phyloP scores from a whole-genome alignment of 2,329 filamentous ascomycete species.

The Corinectria fuckeliana region DNA sequence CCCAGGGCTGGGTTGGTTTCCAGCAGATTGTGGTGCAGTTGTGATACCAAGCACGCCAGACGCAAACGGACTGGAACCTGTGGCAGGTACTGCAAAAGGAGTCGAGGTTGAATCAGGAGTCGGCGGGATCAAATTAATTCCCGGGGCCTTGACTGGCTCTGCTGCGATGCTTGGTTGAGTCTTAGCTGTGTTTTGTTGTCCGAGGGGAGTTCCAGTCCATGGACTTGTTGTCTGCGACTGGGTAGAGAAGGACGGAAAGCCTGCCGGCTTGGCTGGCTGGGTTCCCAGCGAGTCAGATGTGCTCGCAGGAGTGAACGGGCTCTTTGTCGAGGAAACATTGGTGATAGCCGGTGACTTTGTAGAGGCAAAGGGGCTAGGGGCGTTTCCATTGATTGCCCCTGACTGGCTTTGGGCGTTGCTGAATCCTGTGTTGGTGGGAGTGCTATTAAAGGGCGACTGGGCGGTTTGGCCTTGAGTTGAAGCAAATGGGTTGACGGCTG shows the following conservation, averaged over 20 bases:
- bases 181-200: slow-evolving; percentile 9
- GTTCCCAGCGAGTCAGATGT: background rate
- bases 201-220: background rate
- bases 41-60: background rate
- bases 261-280: background rate
- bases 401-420: background rate
- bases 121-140: slow-evolving; percentile 21
- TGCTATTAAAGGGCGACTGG: slow-evolving; percentile 9
- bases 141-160: slow-evolving; percentile 19
- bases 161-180: background rate
- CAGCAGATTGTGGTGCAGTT: background rate
- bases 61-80: slow-evolving; percentile 7
- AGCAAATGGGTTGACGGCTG: slow-evolving; percentile 32
- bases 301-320: slow-evolving; percentile 16
- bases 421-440: slow-evolving; percentile 11
- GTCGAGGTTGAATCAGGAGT: slow-evolving; percentile 23
- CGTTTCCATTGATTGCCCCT: slow-evolving; percentile 4
- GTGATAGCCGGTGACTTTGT: slow-evolving; percentile 6
- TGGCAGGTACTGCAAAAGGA: slow-evolving; percentile 15
- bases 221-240: background rate
- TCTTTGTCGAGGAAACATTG: slow-evolving; percentile 11
- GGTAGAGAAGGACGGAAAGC: slow-evolving; percentile 17
- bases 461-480: slow-evolving; percentile 3
- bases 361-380: slow-evolving; percentile 26
- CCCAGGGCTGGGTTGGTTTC: background rate